A percentile compares a stretch with the other conserved stretches of the same genome.
phyloP scores from a whole-genome alignment of 1,284 basidiomycete species.

The Naganishia sp. region DNA sequence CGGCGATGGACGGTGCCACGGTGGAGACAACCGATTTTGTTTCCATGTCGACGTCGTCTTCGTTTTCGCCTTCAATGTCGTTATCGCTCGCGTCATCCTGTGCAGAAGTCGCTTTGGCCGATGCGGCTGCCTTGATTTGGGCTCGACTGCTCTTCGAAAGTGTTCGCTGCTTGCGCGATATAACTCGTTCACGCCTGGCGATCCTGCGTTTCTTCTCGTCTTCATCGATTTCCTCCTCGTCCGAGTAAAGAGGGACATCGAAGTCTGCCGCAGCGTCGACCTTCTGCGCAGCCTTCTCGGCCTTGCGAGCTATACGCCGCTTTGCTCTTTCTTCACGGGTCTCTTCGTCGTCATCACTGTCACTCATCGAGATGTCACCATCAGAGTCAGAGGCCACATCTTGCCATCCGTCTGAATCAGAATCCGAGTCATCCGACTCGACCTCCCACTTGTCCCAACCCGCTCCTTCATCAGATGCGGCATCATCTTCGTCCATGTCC shows the following conservation, averaged over 20 bases:
- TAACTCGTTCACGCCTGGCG: conserved; percentile 42
- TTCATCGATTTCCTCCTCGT: conserved; percentile 32
- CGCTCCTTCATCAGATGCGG: conserved; percentile 63
- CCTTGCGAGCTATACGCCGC: conserved; percentile 10
- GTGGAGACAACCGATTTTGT: conserved; percentile 47
- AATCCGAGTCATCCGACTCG: conserved; percentile 66
- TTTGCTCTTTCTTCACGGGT: conserved; percentile 25
- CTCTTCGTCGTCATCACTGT: conserved; percentile 57
- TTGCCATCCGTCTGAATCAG: conserved; percentile 75
- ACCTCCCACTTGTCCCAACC: conserved; percentile 89
- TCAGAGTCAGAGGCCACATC: conserved; percentile 75
- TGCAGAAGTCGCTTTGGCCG: not conserved
- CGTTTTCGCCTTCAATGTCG: conserved; percentile 39
- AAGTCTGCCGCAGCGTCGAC: not conserved
- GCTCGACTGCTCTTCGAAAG: conserved; percentile 77
- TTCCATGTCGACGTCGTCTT: conserved; percentile 44
- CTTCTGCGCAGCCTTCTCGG: conserved; percentile 8
- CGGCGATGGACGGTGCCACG: conserved; percentile 41
- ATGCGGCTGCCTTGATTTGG: conserved; percentile 38
- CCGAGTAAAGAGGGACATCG: conserved; percentile 18
- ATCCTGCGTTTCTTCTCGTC: conserved; percentile 35
- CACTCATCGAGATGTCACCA: conserved; percentile 72
- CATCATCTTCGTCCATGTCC: conserved; percentile 54
- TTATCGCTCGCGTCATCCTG: not conserved
- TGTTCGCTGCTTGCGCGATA: conserved; percentile 50